Conservation (phyloP, 1,284 basidiomycete genomes). For the Sutorius eximius region DNA sequence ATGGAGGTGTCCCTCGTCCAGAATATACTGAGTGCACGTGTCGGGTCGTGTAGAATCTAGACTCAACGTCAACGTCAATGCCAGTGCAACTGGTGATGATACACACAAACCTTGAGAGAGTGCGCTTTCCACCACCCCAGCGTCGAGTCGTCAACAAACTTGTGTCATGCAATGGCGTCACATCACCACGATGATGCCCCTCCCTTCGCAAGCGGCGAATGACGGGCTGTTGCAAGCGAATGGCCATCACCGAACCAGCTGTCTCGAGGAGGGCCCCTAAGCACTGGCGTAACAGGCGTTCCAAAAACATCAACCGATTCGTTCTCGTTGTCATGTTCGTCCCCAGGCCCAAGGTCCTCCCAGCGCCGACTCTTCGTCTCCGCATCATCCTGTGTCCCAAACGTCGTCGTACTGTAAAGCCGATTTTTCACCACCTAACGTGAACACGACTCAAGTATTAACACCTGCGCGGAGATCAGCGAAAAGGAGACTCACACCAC, state of each 20-base stretch:
- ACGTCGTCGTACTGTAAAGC: slow-evolving; percentile 41
- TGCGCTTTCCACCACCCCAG: background rate
- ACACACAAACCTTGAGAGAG: slow-evolving; percentile 14
- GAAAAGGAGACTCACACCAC: slow-evolving; percentile 34
- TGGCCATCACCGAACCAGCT: slow-evolving; percentile 15
- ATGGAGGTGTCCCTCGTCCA: background rate
- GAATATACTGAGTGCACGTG: background rate
- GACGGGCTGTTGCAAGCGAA: background rate
- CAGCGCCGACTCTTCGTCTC: slow-evolving; percentile 12
- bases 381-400: slow-evolving; percentile 33
- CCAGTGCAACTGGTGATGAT: background rate
- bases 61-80: background rate
- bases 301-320: slow-evolving; percentile 15
- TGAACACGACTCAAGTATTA: background rate
- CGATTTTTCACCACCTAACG: slow-evolving; percentile 40
- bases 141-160: slow-evolving; percentile 11
- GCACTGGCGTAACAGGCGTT: background rate
- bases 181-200: background rate
- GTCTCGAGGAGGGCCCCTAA: background rate
- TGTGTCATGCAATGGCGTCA: background rate
- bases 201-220: slow-evolving; percentile 1
- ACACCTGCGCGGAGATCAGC: background rate
- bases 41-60: slow-evolving; percentile 12
- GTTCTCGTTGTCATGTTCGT: slow-evolving; percentile 8
- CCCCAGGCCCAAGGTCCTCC: slow-evolving; percentile 5